Base-by-base conservation (phyloP, 257 asterid genomes). In the Salvia splendens region DNA sequence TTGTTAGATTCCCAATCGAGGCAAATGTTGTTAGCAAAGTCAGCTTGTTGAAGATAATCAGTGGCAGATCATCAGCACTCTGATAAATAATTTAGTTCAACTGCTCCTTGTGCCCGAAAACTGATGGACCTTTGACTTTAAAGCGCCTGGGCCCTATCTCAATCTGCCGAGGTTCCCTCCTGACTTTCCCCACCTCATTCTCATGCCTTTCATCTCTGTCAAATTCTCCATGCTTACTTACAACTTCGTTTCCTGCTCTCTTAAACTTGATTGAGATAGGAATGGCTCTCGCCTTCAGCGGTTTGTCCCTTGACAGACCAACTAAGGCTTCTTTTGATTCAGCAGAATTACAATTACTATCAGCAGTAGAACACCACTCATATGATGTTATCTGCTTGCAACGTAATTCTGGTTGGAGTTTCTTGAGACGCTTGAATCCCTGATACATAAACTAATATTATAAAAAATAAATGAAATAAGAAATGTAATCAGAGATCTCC, bases 61-160 rank as follows among this genome's bases (percentile, higher is more conserved):
- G 70, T 69, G 60, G 76, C 70, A 67, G 57, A 51, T 51, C 56
- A 61, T 63, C 50, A 61, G 69, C 42, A 20, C 52, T 71, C 56
- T 45, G 15, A 40, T 12, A 69, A 61, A 69, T 68, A 75, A 14
- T 28, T 69, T 72, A 59, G 46, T 69, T 82, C 74, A 51, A 80
- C 65, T 81, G 75, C 75, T 70, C 73, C 61, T 67, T 84, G 41
- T 80, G 64, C 69, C 95, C 86, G 62, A 80, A 64, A 72, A 71
- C 64, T 12, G 97, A 80, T 47, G 92, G 95, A 36, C 95, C 98
- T 82, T 83, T 80, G 73, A 92, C 86, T 83, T 84, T 85, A 61
- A 85, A 82, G 47, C 95, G 89, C 75, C 74, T 91, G 2, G 89
- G 78, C 67, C 85, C 92, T 58, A 74, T 64, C 77, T 81, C 93